Evolutionary conservation across 1,284 basidiomycete species (phyloP), one percentile per base, ranked within the genome.

Genomic region (Vanrija sp.): DNA sequence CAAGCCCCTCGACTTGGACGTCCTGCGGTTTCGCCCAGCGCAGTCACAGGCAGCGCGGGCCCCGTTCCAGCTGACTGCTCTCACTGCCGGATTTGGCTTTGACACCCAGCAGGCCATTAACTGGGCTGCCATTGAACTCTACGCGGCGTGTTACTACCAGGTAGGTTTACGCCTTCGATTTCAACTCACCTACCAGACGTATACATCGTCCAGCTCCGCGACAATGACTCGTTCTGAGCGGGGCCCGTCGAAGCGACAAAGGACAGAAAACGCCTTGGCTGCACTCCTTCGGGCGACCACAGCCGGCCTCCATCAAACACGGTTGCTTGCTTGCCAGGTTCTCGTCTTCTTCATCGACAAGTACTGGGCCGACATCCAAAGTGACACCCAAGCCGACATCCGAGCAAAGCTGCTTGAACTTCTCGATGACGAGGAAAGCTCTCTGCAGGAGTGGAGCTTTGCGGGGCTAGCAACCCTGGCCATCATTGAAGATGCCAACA

Each of bases 71-170:
- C 48, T 63, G 15, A 45, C 55, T 0, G 51, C 50, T 5, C 21
- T 72, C 10, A 46, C 55, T 6, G 81, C 85, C 43, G 89, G 89
- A 3, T 83, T 81, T 76, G 82, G 83, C 60, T 91, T 97, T 65
- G 83, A 84, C 55, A 68, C 81, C 0, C 78, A 75, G 21, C 85
- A 90, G 68, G 88, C 89, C 0, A 70, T 90, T 38, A 81, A 85
- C 0, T 98, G 94, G 93, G 83, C 84, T 1, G 80, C 86, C 1
- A 75, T 94, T 5, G 86, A 94, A 69, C 76, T 96, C n/a, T 87
- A 89, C 58, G 87, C 90, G 5, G 89, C 93, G 66, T 87, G 86
- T 66, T 81, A 83, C 9, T 81, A 82, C 48, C 83, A 85, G 78
- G 89, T 90, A 65, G 58, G 72, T 56, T 21, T 18, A 28, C 50